phyloP scores from a whole-genome alignment of 805 yeast genomes.

The Candida sphagnicola region DNA sequence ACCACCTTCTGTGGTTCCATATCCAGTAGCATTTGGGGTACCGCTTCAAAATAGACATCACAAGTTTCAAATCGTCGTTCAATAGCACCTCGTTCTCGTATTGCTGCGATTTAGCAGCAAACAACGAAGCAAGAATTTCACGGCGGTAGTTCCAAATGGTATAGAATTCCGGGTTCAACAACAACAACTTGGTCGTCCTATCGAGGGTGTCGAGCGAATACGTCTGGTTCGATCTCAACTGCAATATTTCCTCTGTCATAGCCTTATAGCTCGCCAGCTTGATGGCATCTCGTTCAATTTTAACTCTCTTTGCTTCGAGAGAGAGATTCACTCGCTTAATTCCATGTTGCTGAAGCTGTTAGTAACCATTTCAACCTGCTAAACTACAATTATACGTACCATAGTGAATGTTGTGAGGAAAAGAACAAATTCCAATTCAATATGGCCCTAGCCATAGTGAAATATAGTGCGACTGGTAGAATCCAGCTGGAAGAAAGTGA shows the following conservation, averaged over 20 bases:
- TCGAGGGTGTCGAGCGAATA: slow-evolving; percentile 38
- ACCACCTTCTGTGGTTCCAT: slow-evolving; percentile 92
- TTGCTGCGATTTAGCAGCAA: slow-evolving; percentile 5
- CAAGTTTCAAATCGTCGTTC: slow-evolving; percentile 57
- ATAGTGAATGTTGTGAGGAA: neutral
- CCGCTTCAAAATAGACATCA: slow-evolving; percentile 52
- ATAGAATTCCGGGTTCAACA: slow-evolving; percentile 80
- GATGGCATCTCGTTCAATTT: slow-evolving; percentile 52
- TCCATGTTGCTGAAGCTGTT: slow-evolving; percentile 55
- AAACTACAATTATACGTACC: neutral
- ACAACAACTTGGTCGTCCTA: slow-evolving; percentile 54
- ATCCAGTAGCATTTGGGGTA: slow-evolving; percentile 95
- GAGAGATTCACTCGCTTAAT: slow-evolving; percentile 57
- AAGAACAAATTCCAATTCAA: too few relatives aligned
- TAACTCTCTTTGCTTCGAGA: slow-evolving; percentile 50
- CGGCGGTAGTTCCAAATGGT: slow-evolving; percentile 89
- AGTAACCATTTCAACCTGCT: slow-evolving; percentile 5
- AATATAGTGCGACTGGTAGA: too few relatives aligned
- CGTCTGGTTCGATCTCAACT: slow-evolving; percentile 12
- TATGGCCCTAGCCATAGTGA: too few relatives aligned
- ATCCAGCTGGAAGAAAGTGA: too few relatives aligned
- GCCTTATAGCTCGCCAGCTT: slow-evolving; percentile 55
- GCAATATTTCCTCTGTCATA: slow-evolving; percentile 43
- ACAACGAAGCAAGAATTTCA: slow-evolving; percentile 44
- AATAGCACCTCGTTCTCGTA: slow-evolving; percentile 21